Conservation (phyloP, 805 yeast species). For the Teunomyces tritomae region DNA sequence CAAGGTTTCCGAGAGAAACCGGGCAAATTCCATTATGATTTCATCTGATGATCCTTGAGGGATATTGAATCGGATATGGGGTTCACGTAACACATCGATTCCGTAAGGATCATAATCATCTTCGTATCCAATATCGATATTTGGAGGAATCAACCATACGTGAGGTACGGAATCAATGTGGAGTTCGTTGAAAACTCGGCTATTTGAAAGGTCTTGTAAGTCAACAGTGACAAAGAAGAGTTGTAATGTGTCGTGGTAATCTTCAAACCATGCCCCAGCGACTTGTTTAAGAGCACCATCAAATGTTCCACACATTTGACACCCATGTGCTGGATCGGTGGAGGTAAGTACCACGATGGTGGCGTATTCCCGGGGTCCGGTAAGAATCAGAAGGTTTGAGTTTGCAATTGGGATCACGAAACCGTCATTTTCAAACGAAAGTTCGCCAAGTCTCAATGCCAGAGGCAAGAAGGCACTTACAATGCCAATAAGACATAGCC, state of each 20-base stretch:
- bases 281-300: conserved; percentile 41
- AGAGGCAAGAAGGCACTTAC: background rate
- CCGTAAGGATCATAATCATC: conserved; percentile 14
- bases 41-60: conserved; percentile 32
- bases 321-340: conserved; percentile 38
- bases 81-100: conserved; percentile 22
- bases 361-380: conserved; percentile 52
- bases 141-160: conserved; percentile 64
- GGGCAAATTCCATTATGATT: conserved; percentile 50
- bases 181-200: conserved; percentile 38
- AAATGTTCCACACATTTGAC: conserved; percentile 48
- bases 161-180: conserved; percentile 57
- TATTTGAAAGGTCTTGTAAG: conserved; percentile 40
- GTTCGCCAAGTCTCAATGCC: background rate
- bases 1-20: conserved; percentile 47
- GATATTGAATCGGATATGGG: conserved; percentile 34
- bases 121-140: conserved; percentile 19
- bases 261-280: conserved; percentile 40
- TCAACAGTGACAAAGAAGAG: conserved; percentile 53
- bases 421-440: conserved; percentile 10
- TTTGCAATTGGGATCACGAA: conserved; percentile 44
- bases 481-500: background rate
- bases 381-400: conserved; percentile 38
- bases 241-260: conserved; percentile 40
- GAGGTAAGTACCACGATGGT: conserved; percentile 56